These are phyloP conservation scores for Astrocystis sublimbata DNA, from an alignment of 495 filamentous ascomycete genomes.

Conservation along the genomic window DNA sequence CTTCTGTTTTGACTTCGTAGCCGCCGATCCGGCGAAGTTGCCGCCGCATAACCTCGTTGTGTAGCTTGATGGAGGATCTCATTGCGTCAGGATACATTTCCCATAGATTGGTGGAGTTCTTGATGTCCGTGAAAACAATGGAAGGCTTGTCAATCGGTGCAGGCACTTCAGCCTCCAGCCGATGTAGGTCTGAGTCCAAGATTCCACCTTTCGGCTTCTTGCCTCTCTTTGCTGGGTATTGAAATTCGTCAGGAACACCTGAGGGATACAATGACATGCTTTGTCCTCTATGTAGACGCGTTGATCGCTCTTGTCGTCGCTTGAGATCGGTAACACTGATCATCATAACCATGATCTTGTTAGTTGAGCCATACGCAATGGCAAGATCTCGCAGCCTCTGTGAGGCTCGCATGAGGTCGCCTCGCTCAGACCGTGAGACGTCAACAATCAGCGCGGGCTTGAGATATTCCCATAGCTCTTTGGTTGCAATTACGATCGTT, in stretches of 20 bases:
- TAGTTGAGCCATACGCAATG: conserved; percentile 87
- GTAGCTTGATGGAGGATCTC: conserved; percentile 90
- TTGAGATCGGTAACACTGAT: conserved; percentile 88
- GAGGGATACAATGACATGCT: conserved; percentile 80
- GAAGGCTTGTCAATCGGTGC: conserved; percentile 86
- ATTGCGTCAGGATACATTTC: conserved; percentile 92
- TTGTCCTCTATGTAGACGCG: conserved; percentile 64
- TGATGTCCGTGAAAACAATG: conserved; percentile 99
- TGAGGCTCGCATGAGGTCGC: conserved; percentile 91
- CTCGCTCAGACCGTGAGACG: conserved; percentile 76
- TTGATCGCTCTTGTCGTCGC: conserved; percentile 67
- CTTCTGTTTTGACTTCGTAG: conserved; percentile 99
- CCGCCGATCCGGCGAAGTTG: conserved; percentile 92
- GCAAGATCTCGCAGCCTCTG: conserved; percentile 94
- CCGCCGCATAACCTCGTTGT: conserved; percentile 93
- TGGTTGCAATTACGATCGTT: conserved; percentile 86
- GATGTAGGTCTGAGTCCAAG: conserved; percentile 78
- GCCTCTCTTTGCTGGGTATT: conserved; percentile 60
- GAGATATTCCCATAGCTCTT: conserved; percentile 92
- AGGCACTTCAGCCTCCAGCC: conserved; percentile 85
- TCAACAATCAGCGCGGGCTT: conserved; percentile 88
- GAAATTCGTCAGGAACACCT: conserved; percentile 65
- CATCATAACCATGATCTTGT: conserved; percentile 99
- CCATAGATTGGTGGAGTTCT: conserved; percentile 97
- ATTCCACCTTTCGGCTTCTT: conserved; percentile 67